A percentile compares a stretch with the other conserved stretches of the same genome.
phyloP scores from a whole-genome alignment of 2,329 filamentous ascomycete species.

The Exophiala oligosperma region DNA sequence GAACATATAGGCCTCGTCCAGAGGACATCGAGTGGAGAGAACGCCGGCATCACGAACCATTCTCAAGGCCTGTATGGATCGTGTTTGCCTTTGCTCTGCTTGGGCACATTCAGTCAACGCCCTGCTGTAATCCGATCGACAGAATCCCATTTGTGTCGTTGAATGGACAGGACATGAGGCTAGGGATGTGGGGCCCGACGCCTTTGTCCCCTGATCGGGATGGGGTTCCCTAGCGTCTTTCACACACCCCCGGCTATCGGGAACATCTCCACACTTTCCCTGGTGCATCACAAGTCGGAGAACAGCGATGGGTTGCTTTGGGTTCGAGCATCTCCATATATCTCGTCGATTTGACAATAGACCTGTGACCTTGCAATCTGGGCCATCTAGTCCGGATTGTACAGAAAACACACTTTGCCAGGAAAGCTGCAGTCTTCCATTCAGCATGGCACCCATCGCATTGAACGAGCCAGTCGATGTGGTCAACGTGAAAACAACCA shows the following conservation, averaged over 20 bases:
- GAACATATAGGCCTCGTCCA: slow-evolving; percentile 1
- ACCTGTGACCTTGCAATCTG: too few relatives aligned
- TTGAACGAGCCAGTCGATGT: background rate
- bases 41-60: background rate
- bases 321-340: background rate
- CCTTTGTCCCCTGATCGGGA: background rate
- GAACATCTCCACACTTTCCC: background rate
- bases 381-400: too few relatives aligned
- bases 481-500: background rate
- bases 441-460: background rate
- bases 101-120: too few relatives aligned
- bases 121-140: background rate
- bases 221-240: background rate
- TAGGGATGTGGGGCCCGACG: background rate
- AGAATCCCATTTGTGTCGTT: background rate
- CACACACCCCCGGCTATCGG: background rate
- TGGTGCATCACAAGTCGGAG: background rate
- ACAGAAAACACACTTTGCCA: too few relatives aligned
- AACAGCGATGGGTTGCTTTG: background rate
- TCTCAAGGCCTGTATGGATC: background rate
- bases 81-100: too few relatives aligned
- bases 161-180: background rate
- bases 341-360: too few relatives aligned
- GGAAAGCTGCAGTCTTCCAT: background rate
- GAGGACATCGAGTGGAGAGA: background rate